phyloP scores from a whole-genome alignment of 1,139 yeast species.

The Taphrina flavorubra region DNA sequence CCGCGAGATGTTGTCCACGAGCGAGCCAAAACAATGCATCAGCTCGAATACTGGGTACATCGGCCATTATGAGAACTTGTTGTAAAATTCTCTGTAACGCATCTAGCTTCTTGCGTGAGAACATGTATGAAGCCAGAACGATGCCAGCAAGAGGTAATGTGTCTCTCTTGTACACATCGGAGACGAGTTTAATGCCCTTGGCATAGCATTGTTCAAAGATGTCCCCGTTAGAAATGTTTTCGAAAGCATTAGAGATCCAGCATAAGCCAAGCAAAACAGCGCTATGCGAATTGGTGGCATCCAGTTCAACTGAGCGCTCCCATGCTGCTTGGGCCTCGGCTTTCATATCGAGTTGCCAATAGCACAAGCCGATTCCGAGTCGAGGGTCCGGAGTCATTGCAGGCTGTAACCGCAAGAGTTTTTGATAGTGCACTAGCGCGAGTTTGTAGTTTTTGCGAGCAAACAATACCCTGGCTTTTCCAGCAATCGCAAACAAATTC shows the following conservation, averaged over 20 bases:
- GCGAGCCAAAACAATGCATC: conserved; percentile 88
- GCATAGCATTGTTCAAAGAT: conserved; percentile 51
- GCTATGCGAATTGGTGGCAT: conserved; percentile 67
- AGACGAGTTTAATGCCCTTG: conserved; percentile 52
- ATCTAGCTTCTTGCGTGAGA: conserved; percentile 64
- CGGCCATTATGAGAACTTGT: conserved; percentile 57
- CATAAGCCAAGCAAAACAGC: conserved; percentile 70
- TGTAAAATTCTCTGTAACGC: conserved; percentile 64
- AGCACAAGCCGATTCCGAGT: conserved; percentile 92
- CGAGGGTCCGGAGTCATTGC: conserved; percentile 84
- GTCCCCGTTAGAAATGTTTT: conserved; percentile 50
- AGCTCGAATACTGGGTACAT: conserved; percentile 60
- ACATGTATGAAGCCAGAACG: conserved; percentile 62
- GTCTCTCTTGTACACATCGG: conserved; percentile 52
- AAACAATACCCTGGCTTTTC: conserved; percentile 81
- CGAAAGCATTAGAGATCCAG: conserved; percentile 68
- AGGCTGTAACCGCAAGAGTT: conserved; percentile 77
- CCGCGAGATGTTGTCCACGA: conserved; percentile 67
- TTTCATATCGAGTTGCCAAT: conserved; percentile 83
- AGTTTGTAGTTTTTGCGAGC: conserved; percentile 72
- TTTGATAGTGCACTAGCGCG: conserved; percentile 83
- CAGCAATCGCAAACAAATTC: conserved; percentile 78
- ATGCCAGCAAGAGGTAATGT: conserved; percentile 56
- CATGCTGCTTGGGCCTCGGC: conserved; percentile 80
- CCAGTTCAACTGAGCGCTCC: conserved; percentile 75